A percentile compares a stretch with the other conserved stretches of the same genome.
Conservation (phyloP, 2,329 filamentous ascomycete species). For the Alternaria triticina region DNA sequence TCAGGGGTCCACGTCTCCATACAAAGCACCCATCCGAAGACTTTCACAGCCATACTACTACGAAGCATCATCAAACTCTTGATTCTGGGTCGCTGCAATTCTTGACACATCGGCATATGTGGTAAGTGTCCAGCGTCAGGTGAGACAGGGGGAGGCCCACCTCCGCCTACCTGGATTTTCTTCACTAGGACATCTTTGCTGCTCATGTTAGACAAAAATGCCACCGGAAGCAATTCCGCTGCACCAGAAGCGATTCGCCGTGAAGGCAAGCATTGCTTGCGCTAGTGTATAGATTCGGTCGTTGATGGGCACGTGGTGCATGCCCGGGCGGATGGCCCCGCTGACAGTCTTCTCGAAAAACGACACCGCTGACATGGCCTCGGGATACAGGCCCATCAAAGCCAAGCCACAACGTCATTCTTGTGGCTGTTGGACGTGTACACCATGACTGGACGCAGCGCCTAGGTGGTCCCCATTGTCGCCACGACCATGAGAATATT, state of each 20-base stretch:
- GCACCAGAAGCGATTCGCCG: background rate
- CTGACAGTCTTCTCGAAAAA: slow-evolving; percentile 9
- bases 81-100: background rate
- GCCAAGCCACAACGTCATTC: slow-evolving; percentile 1
- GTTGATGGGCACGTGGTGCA: slow-evolving; percentile 9
- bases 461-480: background rate
- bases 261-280: background rate
- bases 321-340: slow-evolving; percentile 15
- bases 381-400: slow-evolving; percentile 3
- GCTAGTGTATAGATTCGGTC: background rate
- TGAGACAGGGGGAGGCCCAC: background rate
- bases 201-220: background rate
- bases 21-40: background rate
- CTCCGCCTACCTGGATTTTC: background rate
- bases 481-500: background rate
- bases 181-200: background rate
- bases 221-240: background rate
- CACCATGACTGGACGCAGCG: background rate
- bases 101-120: background rate
- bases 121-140: background rate
- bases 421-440: background rate
- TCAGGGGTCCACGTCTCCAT: background rate
- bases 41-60: background rate
- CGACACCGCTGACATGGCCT: slow-evolving; percentile 18
- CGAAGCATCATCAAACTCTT: background rate